Conservation (phyloP, 1,139 yeast genomes). For the Kodamaea arcana region DNA sequence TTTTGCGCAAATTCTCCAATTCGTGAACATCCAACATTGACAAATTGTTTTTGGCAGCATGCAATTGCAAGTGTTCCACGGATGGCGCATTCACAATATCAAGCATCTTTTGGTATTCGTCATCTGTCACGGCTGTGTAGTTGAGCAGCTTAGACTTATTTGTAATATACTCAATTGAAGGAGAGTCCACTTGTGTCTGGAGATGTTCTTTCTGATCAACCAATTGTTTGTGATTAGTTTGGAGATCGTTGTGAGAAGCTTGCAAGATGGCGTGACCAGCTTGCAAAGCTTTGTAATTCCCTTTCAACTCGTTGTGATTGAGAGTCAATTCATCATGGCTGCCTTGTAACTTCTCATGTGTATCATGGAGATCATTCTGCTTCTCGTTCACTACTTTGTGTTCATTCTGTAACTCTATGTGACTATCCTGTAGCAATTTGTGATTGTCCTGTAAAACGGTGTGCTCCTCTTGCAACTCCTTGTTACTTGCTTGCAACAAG, state of each 20-base stretch:
- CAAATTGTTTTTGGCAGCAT: conserved; percentile 11
- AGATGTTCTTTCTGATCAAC: conserved; percentile 11
- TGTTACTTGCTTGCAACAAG: neutral
- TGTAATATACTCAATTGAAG: conserved; percentile 12
- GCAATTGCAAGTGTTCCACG: conserved; percentile 17
- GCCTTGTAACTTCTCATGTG: conserved; percentile 1
- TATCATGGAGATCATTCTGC: neutral
- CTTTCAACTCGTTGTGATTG: neutral
- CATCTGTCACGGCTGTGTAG: conserved; percentile 2
- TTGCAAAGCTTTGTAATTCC: conserved; percentile 1
- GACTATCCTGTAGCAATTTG: neutral
- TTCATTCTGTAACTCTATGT: neutral
- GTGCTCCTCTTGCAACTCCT: neutral
- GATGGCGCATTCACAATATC: conserved; percentile 17
- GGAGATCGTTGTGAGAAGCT: neutral
- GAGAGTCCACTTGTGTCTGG: conserved; percentile 10
- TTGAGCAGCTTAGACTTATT: conserved; percentile 8
- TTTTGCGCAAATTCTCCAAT: conserved; percentile 10
- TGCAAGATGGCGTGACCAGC: neutral
- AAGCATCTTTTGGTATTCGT: conserved; percentile 1
- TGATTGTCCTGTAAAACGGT: neutral
- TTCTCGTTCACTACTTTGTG: neutral
- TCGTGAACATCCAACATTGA: conserved; percentile 7
- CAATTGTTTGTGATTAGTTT: neutral
- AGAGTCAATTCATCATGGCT: neutral